phyloP scores from a whole-genome alignment of 352 stramenopile genomes.

The Phytophthora meadii region DNA sequence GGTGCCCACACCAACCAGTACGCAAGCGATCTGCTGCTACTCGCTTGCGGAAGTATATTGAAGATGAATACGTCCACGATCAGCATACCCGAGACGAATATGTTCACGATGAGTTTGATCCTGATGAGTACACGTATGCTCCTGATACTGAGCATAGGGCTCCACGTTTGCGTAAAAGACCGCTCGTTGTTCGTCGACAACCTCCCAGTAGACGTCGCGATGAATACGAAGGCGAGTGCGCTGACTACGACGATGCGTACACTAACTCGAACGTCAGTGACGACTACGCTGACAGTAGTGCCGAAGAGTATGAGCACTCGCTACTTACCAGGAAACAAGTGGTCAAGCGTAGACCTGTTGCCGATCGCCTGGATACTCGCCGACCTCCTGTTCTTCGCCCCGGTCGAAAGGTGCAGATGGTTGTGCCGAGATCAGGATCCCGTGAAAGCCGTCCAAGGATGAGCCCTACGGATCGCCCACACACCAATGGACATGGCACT shows the following conservation, averaged over 20 bases:
- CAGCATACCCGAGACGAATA: conserved; percentile 12
- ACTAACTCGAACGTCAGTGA: no score
- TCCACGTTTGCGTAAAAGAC: conserved; percentile 18
- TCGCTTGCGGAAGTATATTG: conserved; percentile 21
- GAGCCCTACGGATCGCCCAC: conserved; percentile 9
- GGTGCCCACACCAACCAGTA: conserved; percentile 9
- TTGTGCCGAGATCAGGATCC: conserved; percentile 13
- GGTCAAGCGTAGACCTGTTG: conserved; percentile 22
- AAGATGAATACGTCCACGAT: conserved; percentile 24
- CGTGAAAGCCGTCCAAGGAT: conserved; percentile 13
- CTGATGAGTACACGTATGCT: conserved; percentile 15
- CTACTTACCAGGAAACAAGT: conserved; percentile 20
- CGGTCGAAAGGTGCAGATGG: conserved; percentile 41
- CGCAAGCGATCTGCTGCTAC: conserved; percentile 14
- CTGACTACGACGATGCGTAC: conserved; percentile 22
- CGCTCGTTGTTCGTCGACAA: conserved; percentile 17
- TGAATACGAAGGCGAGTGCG: conserved; percentile 12
- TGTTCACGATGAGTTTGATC: neutral
- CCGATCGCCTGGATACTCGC: neutral
- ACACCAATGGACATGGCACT: conserved; percentile 9
- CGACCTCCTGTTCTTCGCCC: conserved; percentile 1
- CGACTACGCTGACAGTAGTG: conserved; percentile 8
- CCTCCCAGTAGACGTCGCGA: conserved; percentile 9
- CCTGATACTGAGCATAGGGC: conserved; percentile 13
- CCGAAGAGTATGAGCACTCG: conserved; percentile 17